A percentile compares a stretch with the other conserved stretches of the same genome.
Evolutionary conservation across 306 rosid genomes (phyloP).

Genomic region (Vigna trinervia): DNA sequence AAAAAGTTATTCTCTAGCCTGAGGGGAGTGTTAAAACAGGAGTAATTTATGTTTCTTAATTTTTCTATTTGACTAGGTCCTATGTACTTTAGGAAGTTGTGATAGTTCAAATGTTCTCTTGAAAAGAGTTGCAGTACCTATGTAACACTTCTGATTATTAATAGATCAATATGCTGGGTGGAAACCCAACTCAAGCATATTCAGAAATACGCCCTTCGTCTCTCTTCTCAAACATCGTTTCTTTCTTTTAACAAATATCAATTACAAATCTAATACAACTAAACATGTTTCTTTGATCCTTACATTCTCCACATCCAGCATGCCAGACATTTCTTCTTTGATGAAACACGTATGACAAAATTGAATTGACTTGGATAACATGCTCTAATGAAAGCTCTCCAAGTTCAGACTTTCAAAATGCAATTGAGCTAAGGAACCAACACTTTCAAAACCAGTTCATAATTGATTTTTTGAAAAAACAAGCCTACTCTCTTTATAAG

Average conservation of each 20-base stretch:
- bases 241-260: neutral
- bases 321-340: slow-evolving; percentile 4
- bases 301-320: slow-evolving; percentile 32
- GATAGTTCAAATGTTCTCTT: too few species aligned
- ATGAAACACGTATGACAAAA: neutral
- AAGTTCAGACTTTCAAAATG: slow-evolving; percentile 10
- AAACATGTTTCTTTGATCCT: slow-evolving; percentile 8
- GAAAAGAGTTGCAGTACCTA: neutral
- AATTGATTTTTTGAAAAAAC: neutral
- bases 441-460: neutral
- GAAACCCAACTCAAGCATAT: neutral
- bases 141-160: neutral
- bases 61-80: neutral
- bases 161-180: neutral
- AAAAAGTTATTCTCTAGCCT: too few species aligned
- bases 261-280: neutral
- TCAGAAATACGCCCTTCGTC: too few species aligned
- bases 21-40: neutral
- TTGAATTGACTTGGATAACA: slow-evolving; percentile 7
- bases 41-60: too few species aligned
- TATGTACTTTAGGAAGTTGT: neutral
- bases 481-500: neutral
- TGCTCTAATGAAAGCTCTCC: neutral
- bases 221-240: too few species aligned
- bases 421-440: slow-evolving; percentile 4